Evolutionary conservation across 73 alveolate genomes (phyloP), one percentile per base, ranked within the genome.

Genomic region (Paramecium octaurelia): DNA sequence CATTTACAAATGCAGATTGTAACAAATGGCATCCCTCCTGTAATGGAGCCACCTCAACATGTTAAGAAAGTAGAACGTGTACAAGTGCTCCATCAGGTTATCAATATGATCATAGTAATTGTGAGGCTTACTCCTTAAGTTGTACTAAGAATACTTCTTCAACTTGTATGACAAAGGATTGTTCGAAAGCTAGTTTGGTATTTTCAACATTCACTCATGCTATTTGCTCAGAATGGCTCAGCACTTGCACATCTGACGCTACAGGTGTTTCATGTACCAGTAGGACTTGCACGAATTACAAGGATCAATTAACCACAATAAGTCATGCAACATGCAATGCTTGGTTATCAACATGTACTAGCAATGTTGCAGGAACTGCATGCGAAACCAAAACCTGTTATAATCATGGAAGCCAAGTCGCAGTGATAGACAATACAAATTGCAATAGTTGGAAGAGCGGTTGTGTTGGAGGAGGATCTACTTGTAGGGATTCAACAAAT

Each of bases 271-370:
- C 43, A 1, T 73, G 87, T 20, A 40, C 24, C 1, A 20, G 35
- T 11, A 34, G 34, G 16, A 73, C 87, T 12, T 73, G 87, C 20
- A 36, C 87, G 1, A 73, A 73, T 40, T 73, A 73, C 35, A 38
- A 10, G 18, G 87, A 40, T 35, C 5, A n/a, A 35, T 18, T 73
- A 18, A 73, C 20, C 6, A 73, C 87, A 34, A 36, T 73, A 34
- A 73, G 59, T 36, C 87, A 73, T 73, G 60, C 59, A 12, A 73
- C 87, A 29, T 73, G 87, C 38, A 34, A 58, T 29, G 87, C 20
- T 29, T 44, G 70, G 91, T 48, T 80, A 44, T 46, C 70, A 24
- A 10, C 48, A 20, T 48, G 91, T 18, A 44, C 70, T 23, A 35
- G 75, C 2, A 42, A 42, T 20, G 12, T 20, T 10, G 31, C 23